Percentiles rank a stretch among this genome's conserved stretches.
Evolutionary conservation across 352 stramenopile species (phyloP).

Genomic region (Thraustochytrium sp.): DNA sequence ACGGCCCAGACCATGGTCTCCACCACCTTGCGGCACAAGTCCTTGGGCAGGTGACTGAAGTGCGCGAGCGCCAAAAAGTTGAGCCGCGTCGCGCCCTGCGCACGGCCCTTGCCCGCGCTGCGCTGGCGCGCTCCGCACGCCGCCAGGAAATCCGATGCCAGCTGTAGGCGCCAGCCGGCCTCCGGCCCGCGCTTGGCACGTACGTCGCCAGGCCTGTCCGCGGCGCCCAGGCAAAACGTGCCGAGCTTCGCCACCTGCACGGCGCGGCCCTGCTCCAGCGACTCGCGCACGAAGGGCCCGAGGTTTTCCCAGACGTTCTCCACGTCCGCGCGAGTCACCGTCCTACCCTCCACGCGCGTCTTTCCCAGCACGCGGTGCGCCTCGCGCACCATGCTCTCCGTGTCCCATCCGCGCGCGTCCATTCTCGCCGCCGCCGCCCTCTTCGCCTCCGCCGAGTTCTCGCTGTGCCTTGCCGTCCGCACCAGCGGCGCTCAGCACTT

Average conservation of each 20-base stretch:
- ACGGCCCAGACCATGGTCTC: conserved; percentile 3
- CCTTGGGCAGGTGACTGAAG: background rate
- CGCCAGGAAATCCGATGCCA: conserved; percentile 2
- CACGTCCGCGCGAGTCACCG: background rate
- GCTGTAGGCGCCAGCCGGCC: background rate
- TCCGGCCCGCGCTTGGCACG: background rate
- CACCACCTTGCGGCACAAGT: conserved; percentile 33
- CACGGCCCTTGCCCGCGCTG: background rate
- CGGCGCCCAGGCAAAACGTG: background rate
- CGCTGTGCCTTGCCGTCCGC: too few species aligned
- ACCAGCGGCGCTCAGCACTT: too few species aligned
- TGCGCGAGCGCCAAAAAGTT: conserved; percentile 11
- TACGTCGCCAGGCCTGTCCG: background rate
- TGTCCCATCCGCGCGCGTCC: background rate
- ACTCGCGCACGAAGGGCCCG: background rate
- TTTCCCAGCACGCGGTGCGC: background rate
- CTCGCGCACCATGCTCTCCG: background rate
- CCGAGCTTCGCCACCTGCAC: background rate
- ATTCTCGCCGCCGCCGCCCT: background rate
- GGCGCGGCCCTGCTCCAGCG: background rate
- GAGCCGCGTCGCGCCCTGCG: background rate
- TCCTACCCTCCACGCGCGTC: background rate
- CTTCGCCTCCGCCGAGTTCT: too few species aligned
- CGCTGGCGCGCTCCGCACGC: background rate
- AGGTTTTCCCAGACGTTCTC: conserved; percentile 24